Percentiles rank a stretch among this genome's conserved stretches.
These are phyloP conservation scores for Isoetes engelmannii DNA, from an alignment of 83 land plant species.

Conservation along the genomic window DNA sequence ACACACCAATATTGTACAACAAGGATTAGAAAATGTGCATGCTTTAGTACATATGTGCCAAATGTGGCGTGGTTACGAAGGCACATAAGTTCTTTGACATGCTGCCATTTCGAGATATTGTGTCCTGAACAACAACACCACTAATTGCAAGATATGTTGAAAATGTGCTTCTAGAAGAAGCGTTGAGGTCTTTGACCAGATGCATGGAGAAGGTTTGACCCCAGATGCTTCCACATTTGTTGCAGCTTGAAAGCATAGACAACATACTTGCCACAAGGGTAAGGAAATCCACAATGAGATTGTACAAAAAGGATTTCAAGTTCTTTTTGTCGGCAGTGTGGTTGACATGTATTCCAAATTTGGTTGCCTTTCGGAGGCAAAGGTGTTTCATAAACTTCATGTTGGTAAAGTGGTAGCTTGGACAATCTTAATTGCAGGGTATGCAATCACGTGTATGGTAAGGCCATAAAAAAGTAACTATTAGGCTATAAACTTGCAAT, in stretches of 20 bases:
- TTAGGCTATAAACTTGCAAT: too few species aligned
- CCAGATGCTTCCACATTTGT: not conserved
- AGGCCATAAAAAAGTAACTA: too few species aligned
- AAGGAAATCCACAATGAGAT: not conserved
- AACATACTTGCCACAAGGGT: not conserved
- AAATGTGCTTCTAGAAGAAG: not conserved
- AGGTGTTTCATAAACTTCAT: not conserved
- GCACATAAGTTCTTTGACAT: too few species aligned
- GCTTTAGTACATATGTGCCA: too few species aligned
- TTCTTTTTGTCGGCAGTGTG: not conserved
- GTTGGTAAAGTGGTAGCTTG: not conserved
- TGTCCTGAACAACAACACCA: not conserved
- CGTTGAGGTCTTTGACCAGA: not conserved
- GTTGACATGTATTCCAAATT: constrained; percentile 12
- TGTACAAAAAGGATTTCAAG: not conserved
- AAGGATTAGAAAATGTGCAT: too few species aligned
- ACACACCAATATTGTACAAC: too few species aligned
- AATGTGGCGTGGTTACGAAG: too few species aligned
- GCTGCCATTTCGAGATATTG: too few species aligned
- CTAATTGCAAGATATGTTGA: constrained; percentile 2
- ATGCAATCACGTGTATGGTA: constrained; percentile 14
- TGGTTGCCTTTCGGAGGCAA: constrained; percentile 1
- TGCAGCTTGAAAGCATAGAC: not conserved
- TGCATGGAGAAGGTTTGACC: not conserved
- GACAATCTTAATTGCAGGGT: constrained; percentile 17